These are phyloP conservation scores for Saitozyma podzolica DNA, from an alignment of 768 basidiomycete genomes.

Conservation along the genomic window DNA sequence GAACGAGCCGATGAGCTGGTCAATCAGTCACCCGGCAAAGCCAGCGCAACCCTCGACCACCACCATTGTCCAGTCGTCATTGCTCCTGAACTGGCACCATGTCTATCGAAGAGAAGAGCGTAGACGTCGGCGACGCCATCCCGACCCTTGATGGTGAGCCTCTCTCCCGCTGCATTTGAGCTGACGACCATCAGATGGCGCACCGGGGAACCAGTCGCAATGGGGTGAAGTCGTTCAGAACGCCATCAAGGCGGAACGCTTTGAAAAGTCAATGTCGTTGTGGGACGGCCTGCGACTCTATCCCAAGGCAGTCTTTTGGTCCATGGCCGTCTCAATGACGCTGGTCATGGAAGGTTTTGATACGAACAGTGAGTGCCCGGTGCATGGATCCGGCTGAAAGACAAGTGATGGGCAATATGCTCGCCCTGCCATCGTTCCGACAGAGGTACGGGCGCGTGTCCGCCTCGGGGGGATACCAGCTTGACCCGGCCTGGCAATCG, in stretches of 20 bases:
- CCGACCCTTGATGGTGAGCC: neutral
- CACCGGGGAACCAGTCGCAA: neutral
- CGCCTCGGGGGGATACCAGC: slow-evolving; percentile 11
- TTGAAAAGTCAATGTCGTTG: neutral
- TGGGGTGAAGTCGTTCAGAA: neutral
- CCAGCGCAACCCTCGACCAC: too few relatives aligned
- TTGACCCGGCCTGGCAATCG: slow-evolving; percentile 15
- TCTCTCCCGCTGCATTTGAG: neutral
- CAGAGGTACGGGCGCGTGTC: slow-evolving; percentile 11
- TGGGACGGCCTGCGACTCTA: neutral
- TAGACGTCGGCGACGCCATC: neutral
- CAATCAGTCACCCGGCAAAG: too few relatives aligned
- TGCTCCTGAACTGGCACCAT: neutral
- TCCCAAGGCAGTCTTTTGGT: slow-evolving; percentile 11
- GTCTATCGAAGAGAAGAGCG: neutral
- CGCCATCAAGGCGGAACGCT: slow-evolving; percentile 3
- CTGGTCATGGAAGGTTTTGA: slow-evolving; percentile 12
- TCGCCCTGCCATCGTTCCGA: neutral
- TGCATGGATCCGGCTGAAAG: neutral
- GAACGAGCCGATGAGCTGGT: too few relatives aligned
- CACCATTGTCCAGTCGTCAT: too few relatives aligned
- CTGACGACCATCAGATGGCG: neutral
- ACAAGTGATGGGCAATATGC: slow-evolving; percentile 5
- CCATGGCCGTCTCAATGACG: slow-evolving; percentile 5
- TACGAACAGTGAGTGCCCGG: neutral